These are phyloP conservation scores for Leccinum truebloodii DNA, from an alignment of 768 basidiomycete species.

Conservation along the genomic window DNA sequence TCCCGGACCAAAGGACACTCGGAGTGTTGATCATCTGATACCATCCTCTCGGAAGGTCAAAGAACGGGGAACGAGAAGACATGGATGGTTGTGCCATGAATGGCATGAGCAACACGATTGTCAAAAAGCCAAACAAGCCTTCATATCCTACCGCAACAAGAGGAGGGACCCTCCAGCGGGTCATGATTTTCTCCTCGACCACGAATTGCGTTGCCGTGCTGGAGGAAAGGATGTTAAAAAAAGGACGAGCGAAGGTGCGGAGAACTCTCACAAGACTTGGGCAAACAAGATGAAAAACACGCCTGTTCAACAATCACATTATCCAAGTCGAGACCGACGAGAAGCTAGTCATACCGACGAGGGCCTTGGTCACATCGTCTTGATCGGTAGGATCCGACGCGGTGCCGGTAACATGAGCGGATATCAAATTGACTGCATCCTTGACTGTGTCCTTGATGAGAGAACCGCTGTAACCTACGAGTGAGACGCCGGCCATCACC, in stretches of 20 bases:
- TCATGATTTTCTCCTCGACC: conserved; percentile 95
- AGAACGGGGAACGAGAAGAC: conserved; percentile 64
- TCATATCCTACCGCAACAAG: conserved; percentile 94
- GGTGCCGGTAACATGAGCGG: conserved; percentile 27
- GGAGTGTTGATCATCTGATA: conserved; percentile 83
- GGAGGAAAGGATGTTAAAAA: conserved; percentile 10
- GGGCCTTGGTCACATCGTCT: conserved; percentile 66
- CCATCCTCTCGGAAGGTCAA: conserved; percentile 90
- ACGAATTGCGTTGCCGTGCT: conserved; percentile 94
- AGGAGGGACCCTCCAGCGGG: conserved; percentile 81
- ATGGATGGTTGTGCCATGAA: conserved; percentile 73
- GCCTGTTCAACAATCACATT: conserved; percentile 45
- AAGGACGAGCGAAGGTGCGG: not conserved
- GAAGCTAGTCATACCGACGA: conserved; percentile 54
- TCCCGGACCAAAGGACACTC: conserved; percentile 61
- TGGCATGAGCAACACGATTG: conserved; percentile 78
- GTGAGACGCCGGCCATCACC: conserved; percentile 80
- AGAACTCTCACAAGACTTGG: conserved; percentile 79
- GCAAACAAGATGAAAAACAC: conserved; percentile 92
- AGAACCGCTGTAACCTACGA: conserved; percentile 90
- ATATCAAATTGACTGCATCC: conserved; percentile 35
- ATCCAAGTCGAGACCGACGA: conserved; percentile 16
- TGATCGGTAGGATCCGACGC: conserved; percentile 50
- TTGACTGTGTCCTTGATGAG: conserved; percentile 75
- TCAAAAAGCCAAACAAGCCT: conserved; percentile 85